Evolutionary conservation across 805 yeast species (phyloP), one percentile per base, ranked within the genome.

Genomic region (Candida xiaguanensis): DNA sequence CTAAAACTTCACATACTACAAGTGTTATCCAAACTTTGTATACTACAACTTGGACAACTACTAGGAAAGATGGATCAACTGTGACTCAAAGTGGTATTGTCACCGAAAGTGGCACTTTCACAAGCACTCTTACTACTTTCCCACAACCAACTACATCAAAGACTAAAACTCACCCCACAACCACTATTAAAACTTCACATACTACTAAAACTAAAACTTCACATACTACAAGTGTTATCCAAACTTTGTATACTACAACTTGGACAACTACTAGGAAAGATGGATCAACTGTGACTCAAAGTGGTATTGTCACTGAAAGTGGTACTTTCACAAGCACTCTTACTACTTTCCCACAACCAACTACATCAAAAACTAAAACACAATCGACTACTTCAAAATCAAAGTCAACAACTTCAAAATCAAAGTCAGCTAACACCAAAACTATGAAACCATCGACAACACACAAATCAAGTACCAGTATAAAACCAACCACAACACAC

Each of bases 1-100:
- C 22, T 8, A 5, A 18, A 31, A 19, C 36, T 18, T 31, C 14
- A 3, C n/a, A 4, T 8, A 5, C 20, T 1, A 4, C 52, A 39
- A 42, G 40, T 28, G 45, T 35, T 17, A 3, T 45, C 6, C 27
- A 38, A 8, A 39, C 40, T 11, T 40, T 38, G 8, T 49, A 40
- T 33, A 39, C 49, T 17, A 49, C 51, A 8, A 46, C 51, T 1
- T 36, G 36, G 28, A 39, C 44, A 3, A 51, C 54, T 2, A 36
- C 43, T 4, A 40, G 39, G 17, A 38, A 47, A 15, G 41, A 31
- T 15, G 46, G 47, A 13, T 45, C 40, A 5, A 46, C 45, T 29
- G 46, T 26, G 14, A 50, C 54, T 17, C 39, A 40, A 8, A 31
- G 42, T 12, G 43, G 52, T 14, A 47, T 50, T 20, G 52, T 39